Base-by-base conservation (phyloP, 2,329 filamentous ascomycete genomes). In the Alternaria gansuensis region DNA sequence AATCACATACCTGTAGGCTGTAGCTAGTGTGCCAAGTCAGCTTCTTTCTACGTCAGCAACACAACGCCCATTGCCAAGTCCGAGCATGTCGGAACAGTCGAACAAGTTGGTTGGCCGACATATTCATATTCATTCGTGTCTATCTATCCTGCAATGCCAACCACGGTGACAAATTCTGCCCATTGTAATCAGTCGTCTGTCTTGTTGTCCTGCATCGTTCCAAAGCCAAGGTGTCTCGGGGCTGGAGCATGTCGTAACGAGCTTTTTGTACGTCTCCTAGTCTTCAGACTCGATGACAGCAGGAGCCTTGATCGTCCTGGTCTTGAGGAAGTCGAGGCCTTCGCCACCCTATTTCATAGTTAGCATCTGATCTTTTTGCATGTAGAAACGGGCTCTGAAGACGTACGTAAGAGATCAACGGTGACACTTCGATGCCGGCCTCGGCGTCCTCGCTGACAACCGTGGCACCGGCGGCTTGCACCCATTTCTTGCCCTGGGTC, bases 331-430 rank as follows among this genome's bases (percentile, higher is more conserved):
- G 40, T 85, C 85, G 60, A 88, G 79, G 28, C 86, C 86, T 76
- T 89, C 87, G 55, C 87, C 87, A 51, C 82, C 84, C 85, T 87
- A 62, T 33, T 10, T n/a, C 23, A 8, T 23, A 51, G 8, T 59
- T 41, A 59, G 57, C 21, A 44, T 33, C 28, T 17, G 17, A 21
- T 48, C 21, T 17, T 17, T 17, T 17, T 17, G 17, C 24, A 34
- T 17, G 7, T n/a, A 13, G 36, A 4, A 21, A 33, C 33, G 28
- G 21, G n/a, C 7, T 24, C 7, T 14, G 21, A 37, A 33, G 10
- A 90, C 92, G 87, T 87, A 96, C 93, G 76, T 99, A 99, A 86
- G 93, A 97, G 76, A 96, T 90, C 71, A 97, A 82, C 36, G 95
- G 95, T 53, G 93, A 96, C 17, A 99, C 88, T 78, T 99, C 95